Evolutionary conservation across 768 basidiomycete genomes (phyloP).

Genomic region (Asterophora parasitica): DNA sequence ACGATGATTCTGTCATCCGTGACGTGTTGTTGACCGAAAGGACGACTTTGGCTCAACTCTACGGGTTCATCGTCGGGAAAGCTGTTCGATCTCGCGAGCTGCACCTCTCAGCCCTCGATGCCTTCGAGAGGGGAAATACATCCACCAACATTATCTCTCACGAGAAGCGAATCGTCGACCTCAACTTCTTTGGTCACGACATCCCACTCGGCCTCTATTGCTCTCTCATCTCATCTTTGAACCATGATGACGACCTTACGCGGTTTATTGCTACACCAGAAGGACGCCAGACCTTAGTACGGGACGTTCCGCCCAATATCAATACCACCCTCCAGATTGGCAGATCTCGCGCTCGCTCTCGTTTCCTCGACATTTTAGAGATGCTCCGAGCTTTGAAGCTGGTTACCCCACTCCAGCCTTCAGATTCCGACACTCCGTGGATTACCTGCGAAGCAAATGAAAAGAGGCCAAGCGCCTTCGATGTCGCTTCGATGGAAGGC

Average conservation of each 20-base stretch:
- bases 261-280: slow-evolving; percentile 43
- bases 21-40: slow-evolving; percentile 65
- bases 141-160: slow-evolving; percentile 46
- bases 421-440: slow-evolving; percentile 35
- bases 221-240: slow-evolving; percentile 53
- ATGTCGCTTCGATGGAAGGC: slow-evolving; percentile 35
- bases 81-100: slow-evolving; percentile 58
- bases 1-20: slow-evolving; percentile 50
- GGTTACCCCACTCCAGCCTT: slow-evolving; percentile 50
- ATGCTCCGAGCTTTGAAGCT: slow-evolving; percentile 55
- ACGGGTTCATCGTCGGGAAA: slow-evolving; percentile 71
- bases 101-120: slow-evolving; percentile 49
- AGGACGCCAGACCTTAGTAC: slow-evolving; percentile 45
- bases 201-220: slow-evolving; percentile 64
- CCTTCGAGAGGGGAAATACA: slow-evolving; percentile 35
- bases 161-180: slow-evolving; percentile 51
- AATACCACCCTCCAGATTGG: slow-evolving; percentile 52
- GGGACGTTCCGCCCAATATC: slow-evolving; percentile 48
- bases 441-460: slow-evolving; percentile 41
- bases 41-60: slow-evolving; percentile 64
- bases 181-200: slow-evolving; percentile 59
- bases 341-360: slow-evolving; percentile 50
- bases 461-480: slow-evolving; percentile 43
- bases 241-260: slow-evolving; percentile 53
- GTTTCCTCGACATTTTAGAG: slow-evolving; percentile 59